These are phyloP conservation scores for Eucalyptus cloeziana DNA, from an alignment of 345 rosid genomes.

Conservation along the genomic window DNA sequence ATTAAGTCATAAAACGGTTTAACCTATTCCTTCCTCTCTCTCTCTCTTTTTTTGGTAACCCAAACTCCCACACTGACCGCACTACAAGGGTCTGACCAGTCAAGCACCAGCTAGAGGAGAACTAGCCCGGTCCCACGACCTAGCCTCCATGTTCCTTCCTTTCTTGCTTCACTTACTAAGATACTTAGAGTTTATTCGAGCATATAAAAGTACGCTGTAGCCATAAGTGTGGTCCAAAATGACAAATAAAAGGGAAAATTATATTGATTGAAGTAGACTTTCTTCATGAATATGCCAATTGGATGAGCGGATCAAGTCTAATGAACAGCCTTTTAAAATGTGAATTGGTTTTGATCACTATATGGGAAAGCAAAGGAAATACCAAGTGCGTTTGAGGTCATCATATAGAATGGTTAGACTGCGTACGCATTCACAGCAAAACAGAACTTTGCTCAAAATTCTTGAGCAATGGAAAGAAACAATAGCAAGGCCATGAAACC, in stretches of 20 bases:
- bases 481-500: not conserved
- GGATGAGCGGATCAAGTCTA: not conserved
- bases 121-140: not conserved
- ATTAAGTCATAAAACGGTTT: no score
- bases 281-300: not conserved
- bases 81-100: no score
- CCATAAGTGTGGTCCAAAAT: no score
- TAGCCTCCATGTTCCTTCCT: not conserved
- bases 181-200: not conserved
- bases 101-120: no score
- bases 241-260: no score
- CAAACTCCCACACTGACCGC: not conserved
- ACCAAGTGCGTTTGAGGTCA: fast-evolving
- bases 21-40: no score
- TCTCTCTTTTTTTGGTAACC: no score
- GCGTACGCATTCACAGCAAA: no score
- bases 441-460: no score
- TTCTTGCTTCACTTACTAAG: not conserved
- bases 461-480: no score
- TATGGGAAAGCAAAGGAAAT: not conserved
- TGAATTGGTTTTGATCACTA: not conserved
- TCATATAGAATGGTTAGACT: no score
- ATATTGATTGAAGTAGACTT: not conserved
- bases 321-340: not conserved
- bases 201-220: no score